phyloP scores from a whole-genome alignment of 2,329 filamentous ascomycete species.

The Ascochyta clinopodiicola region DNA sequence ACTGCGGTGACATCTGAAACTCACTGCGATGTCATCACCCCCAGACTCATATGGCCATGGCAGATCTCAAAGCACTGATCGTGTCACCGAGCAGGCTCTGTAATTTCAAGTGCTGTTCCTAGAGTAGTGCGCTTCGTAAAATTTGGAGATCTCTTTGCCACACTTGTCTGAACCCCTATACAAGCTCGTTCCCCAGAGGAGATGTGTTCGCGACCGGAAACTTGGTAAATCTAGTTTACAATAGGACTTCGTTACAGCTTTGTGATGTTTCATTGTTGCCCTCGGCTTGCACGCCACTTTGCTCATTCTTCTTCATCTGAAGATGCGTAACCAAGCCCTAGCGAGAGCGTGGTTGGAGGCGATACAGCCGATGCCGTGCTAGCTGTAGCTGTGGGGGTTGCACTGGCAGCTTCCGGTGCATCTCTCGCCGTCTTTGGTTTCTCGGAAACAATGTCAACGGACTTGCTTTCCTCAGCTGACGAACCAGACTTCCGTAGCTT shows the following conservation, averaged over 20 bases:
- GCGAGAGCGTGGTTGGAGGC: constrained; percentile 25
- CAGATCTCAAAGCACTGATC: background rate
- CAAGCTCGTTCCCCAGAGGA: background rate
- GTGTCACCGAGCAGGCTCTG: background rate
- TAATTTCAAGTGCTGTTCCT: background rate
- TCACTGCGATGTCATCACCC: background rate
- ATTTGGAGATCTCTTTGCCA: background rate
- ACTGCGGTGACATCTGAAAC: background rate
- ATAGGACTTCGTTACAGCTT: background rate
- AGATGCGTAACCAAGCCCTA: constrained; percentile 52
- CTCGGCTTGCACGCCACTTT: background rate
- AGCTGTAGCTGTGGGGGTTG: background rate
- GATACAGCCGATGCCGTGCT: constrained; percentile 16
- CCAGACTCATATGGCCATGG: background rate
- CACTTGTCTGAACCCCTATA: background rate
- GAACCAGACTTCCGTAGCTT: constrained; percentile 52
- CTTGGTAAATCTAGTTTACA: background rate
- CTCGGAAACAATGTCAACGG: background rate
- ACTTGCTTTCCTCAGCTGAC: constrained; percentile 20
- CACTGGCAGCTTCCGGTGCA: background rate
- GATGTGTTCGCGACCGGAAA: background rate
- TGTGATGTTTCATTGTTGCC: background rate
- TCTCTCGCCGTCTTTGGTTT: background rate
- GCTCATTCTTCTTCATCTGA: constrained; percentile 52
- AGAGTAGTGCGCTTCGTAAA: background rate